phyloP scores from a whole-genome alignment of 495 filamentous ascomycete species.

The Jackrogersella multiformis region DNA sequence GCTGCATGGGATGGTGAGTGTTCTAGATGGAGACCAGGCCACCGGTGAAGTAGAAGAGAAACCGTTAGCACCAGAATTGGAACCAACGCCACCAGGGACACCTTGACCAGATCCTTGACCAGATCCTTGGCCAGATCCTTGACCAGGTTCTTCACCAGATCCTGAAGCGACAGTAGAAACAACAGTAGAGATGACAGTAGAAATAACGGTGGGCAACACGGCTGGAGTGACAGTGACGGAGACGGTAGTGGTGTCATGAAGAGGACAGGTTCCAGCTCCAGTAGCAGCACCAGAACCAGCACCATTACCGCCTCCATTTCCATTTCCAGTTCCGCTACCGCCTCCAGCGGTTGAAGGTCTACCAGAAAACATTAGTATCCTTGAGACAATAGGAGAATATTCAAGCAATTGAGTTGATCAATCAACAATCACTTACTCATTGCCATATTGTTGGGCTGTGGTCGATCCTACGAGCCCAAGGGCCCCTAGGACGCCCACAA shows the following conservation, averaged over 20 bases:
- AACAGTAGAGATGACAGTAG: slow-evolving; percentile 45
- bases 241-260: slow-evolving; percentile 46
- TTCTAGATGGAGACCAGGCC: slow-evolving; percentile 38
- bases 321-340: slow-evolving; percentile 13
- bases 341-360: slow-evolving; percentile 27
- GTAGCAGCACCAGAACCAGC: slow-evolving; percentile 13
- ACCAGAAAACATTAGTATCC: slow-evolving; percentile 12
- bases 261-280: slow-evolving; percentile 39
- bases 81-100: slow-evolving; percentile 32
- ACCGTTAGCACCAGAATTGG: slow-evolving; percentile 28
- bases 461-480: slow-evolving; percentile 38
- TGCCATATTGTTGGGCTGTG: slow-evolving; percentile 42
- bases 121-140: slow-evolving; percentile 16
- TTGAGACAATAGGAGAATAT: neutral
- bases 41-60: slow-evolving; percentile 28
- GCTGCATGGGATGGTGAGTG: slow-evolving; percentile 34
- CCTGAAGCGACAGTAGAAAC: slow-evolving; percentile 34
- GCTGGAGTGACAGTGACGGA: slow-evolving; percentile 47
- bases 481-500: slow-evolving; percentile 39
- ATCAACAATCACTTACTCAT: slow-evolving; percentile 33
- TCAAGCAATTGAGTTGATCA: neutral
- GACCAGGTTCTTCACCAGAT: slow-evolving; percentile 12
- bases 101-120: slow-evolving; percentile 21
- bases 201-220: slow-evolving; percentile 39
- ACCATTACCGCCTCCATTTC: slow-evolving; percentile 13